Conservation (phyloP, 2,329 filamentous ascomycete species). For the Sporothrix mexicana region DNA sequence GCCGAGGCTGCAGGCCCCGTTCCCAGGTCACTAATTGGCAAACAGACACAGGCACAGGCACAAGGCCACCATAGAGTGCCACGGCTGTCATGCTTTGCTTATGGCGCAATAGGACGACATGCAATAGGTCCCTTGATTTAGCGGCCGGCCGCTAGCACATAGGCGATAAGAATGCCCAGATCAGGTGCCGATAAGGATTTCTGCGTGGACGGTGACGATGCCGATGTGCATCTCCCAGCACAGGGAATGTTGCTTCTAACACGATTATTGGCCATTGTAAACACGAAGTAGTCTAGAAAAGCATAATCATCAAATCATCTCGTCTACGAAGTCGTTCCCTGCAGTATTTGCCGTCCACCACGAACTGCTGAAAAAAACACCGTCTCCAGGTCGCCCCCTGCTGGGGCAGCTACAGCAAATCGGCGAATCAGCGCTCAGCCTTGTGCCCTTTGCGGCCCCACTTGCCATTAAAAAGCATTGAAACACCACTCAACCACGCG, state of each 20-base stretch:
- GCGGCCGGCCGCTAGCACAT: slow-evolving; percentile 12
- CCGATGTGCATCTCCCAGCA: neutral
- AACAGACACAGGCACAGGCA: too few relatives aligned
- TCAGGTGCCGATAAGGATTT: slow-evolving; percentile 39
- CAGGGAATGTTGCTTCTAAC: neutral
- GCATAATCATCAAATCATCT: too few relatives aligned
- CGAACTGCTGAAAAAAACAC: neutral
- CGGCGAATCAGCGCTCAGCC: slow-evolving; percentile 31
- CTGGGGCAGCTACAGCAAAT: slow-evolving; percentile 15
- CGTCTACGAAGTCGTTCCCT: too few relatives aligned
- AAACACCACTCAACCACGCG: slow-evolving; percentile 26
- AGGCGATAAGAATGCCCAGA: slow-evolving; percentile 34
- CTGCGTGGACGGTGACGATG: neutral
- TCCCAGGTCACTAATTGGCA: slow-evolving; percentile 7
- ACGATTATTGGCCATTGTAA: too few relatives aligned
- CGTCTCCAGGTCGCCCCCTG: neutral
- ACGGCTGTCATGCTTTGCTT: neutral
- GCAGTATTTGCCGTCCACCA: neutral
- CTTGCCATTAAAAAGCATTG: slow-evolving; percentile 33
- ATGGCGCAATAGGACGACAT: slow-evolving; percentile 26
- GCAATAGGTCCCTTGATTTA: slow-evolving; percentile 12
- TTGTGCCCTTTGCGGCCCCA: slow-evolving; percentile 12
- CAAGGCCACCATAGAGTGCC: neutral
- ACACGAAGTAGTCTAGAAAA: too few relatives aligned
- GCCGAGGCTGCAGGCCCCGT: slow-evolving; percentile 29